Evolutionary conservation across 768 basidiomycete genomes (phyloP), one percentile per base, ranked within the genome.

Genomic region (Rubroboletus satanas): DNA sequence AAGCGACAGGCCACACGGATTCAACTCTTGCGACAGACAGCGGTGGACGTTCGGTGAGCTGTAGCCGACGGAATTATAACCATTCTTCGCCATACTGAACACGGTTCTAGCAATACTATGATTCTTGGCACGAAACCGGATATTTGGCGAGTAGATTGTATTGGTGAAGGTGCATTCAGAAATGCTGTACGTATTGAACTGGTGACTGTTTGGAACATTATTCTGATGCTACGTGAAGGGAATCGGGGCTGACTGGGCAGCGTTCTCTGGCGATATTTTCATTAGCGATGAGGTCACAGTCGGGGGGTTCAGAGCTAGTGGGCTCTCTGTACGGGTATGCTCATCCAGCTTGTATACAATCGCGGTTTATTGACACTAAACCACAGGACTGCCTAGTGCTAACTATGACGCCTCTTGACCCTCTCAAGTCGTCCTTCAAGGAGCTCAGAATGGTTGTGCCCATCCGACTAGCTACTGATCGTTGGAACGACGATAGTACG

Each of bases 381-480:
- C 14, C 31, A n/a, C 52, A 89, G 87, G 88, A 90, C 61, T 87
- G 75, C 65, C 69, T 90, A 48, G 74, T 89, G 17, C 68, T 90
- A 21, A 79, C 82, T 1, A 74, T 86, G 67, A 75, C 72, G 0
- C 85, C 88, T 4, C 75, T 77, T 11, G 83, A 88, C 53, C 75
- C 76, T 17, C 62, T 66, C 17, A 82, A 80, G 61, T 74, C 79
- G 1, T 74, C 80, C 0, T 87, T 89, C 66, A 68, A 65, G 42
- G 85, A 87, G 43, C 68, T 87, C 41, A 80, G 87, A 10, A 75
- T 78, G 51, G 75, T 80, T 17, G 73, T 89, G n/a, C 85, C 86
- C 6, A 71, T 90, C 18, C 79, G 80, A 12, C 71, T 90, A 10
- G 78, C 80, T 7, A 89, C 88, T 5, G 84, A 90, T 58, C 64